A percentile compares a stretch with the other conserved stretches of the same genome.
Conservation (phyloP, 257 asterid species). For the Lycium ferocissimum region DNA sequence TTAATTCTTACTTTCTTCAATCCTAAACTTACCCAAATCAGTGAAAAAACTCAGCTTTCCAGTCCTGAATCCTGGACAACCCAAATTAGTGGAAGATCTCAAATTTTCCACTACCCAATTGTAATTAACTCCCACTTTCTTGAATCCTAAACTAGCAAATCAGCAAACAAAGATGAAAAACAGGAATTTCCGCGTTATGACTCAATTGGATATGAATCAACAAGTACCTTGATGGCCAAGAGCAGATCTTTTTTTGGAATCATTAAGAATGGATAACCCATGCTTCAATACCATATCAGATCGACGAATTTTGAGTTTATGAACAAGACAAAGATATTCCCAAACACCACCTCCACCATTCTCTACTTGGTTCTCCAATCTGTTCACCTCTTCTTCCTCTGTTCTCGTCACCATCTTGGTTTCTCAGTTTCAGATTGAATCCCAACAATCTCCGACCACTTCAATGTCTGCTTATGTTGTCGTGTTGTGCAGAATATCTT, state of each 20-base stretch:
- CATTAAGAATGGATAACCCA: constrained; percentile 71
- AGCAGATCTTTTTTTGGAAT: constrained; percentile 80
- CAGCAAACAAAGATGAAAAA: neutral
- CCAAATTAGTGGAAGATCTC: neutral
- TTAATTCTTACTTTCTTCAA: neutral
- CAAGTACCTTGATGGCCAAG: constrained; percentile 85
- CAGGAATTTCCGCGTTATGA: neutral
- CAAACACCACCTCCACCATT: constrained; percentile 97
- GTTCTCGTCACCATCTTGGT: constrained; percentile 84
- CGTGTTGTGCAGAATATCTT: neutral
- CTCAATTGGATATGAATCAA: neutral
- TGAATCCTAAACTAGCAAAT: neutral
- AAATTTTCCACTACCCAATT: neutral
- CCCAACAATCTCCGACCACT: neutral
- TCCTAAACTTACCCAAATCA: neutral
- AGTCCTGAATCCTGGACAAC: neutral
- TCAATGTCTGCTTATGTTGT: neutral
- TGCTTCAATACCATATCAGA: constrained; percentile 78
- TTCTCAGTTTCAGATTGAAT: neutral
- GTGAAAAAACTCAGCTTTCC: neutral
- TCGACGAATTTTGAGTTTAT: constrained; percentile 93
- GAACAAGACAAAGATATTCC: constrained; percentile 91
- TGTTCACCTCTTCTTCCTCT: constrained; percentile 80
- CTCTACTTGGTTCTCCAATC: constrained; percentile 93
- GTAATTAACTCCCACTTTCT: neutral